These are phyloP conservation scores for Ambrosiella xylebori DNA, from an alignment of 2,329 filamentous ascomycete species.

Conservation along the genomic window DNA sequence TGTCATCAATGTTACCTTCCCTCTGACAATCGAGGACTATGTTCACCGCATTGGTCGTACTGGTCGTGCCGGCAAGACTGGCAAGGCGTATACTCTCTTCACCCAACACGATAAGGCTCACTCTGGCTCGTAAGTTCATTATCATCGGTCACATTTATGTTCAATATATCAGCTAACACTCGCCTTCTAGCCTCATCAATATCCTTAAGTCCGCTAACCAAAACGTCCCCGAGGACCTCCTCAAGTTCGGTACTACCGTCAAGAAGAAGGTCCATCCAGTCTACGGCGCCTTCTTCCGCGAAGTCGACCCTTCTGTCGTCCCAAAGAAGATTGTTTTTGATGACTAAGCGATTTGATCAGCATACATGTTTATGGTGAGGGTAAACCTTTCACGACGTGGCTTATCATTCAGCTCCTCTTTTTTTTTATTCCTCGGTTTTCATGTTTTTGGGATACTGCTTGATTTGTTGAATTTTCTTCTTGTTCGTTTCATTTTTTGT, in stretches of 20 bases:
- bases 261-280: slow-evolving; percentile 97
- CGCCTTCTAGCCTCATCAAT: slow-evolving; percentile 55
- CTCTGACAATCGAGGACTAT: slow-evolving; percentile 89
- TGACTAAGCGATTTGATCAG: slow-evolving; percentile 7
- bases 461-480: neutral
- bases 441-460: neutral
- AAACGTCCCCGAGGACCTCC: slow-evolving; percentile 68
- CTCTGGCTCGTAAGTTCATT: slow-evolving; percentile 58
- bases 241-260: slow-evolving; percentile 94
- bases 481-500: neutral
- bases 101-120: slow-evolving; percentile 88
- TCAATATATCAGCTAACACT: neutral
- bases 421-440: slow-evolving; percentile 5
- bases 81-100: slow-evolving; percentile 81
- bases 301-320: slow-evolving; percentile 66
- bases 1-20: slow-evolving; percentile 90
- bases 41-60: slow-evolving; percentile 94
- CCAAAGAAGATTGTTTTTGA: slow-evolving; percentile 84
- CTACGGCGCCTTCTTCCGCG: slow-evolving; percentile 92
- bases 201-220: slow-evolving; percentile 89
- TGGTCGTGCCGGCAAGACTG: slow-evolving; percentile 77
- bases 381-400: slow-evolving; percentile 1
- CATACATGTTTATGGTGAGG: neutral
- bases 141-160: slow-evolving; percentile 12
- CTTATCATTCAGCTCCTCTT: neutral